Conservation (phyloP, 2,329 filamentous ascomycete genomes). For the Colletotrichum eleusines region DNA sequence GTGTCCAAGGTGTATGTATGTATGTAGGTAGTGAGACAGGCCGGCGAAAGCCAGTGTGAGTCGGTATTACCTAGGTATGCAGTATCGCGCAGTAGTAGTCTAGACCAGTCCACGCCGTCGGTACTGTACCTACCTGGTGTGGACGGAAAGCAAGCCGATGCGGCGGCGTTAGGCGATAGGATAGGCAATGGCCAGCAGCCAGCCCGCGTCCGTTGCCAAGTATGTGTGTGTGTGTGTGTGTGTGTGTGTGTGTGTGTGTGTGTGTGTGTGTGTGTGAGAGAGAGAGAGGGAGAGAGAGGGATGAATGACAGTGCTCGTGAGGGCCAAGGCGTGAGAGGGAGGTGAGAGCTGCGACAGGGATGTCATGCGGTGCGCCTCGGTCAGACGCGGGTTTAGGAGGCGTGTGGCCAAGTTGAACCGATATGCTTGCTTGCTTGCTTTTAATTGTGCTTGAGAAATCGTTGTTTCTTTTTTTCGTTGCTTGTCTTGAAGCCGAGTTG, state of each 20-base stretch:
- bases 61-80: not conserved
- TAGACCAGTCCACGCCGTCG: slow-evolving; percentile 37
- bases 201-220: no score
- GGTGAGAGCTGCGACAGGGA: slow-evolving; percentile 11
- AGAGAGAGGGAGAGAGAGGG: not conserved
- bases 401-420: no score
- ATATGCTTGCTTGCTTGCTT: not conserved
- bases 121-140: slow-evolving; percentile 31
- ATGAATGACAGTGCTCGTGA: no score
- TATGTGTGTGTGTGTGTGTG: no score
- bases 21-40: not conserved
- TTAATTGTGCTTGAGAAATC: not conserved
- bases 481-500: slow-evolving; percentile 23
- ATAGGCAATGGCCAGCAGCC: not conserved
- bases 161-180: slow-evolving; percentile 4
- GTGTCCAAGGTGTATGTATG: not conserved
- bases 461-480: not conserved
- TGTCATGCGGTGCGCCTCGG: slow-evolving; percentile 24
- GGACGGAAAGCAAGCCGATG: slow-evolving; percentile 14
- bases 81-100: slow-evolving; percentile 13
- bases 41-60: no score
- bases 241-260: not conserved
- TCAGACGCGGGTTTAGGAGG: slow-evolving; percentile 34
- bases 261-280: not conserved
- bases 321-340: not conserved